Evolutionary conservation across 2,329 filamentous ascomycete species (phyloP), one percentile per base, ranked within the genome.

Genomic region (Raffaelea albimanens): DNA sequence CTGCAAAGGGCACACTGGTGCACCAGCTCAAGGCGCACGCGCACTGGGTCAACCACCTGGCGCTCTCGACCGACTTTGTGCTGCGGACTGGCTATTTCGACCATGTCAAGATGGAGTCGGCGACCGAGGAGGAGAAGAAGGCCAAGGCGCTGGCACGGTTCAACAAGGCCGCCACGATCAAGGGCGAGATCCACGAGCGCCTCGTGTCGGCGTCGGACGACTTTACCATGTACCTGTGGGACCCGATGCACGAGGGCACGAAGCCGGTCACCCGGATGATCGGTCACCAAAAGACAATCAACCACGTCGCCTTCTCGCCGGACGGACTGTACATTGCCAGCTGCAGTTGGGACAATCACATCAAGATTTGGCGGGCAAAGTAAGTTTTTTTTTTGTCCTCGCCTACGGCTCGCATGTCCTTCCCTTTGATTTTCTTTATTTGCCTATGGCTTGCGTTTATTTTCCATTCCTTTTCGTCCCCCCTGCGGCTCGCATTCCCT

Each of bases 221-320:
- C 64, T 95, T 90, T 63, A 95, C 90, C 5, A 91, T 98, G 77
- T 95, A 89, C 62, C 75, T 98, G 8, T 98, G 91, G 91, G 87
- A 94, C 51, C 90, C 90, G 0, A 73, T 82, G 10, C 74, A 72
- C 40, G 66, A 75, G 50, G 82, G 83, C 4, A 86, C 74, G 8
- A 96, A 97, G 63, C 90, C 91, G 1, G 71, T 97, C 3, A 85
- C 87, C n/a, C 76, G 89, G 31, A 77, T 97, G 67, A 67, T 88
- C n/a, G 93, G 93, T 2, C 93, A 98, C 60, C 88, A 96, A 63
- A 97, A 97, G 67, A 87, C 91, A 61, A 90, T 97, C 56, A 96
- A 97, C 63, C 87, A 96, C 61, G 90, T 97, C 43, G 85, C 83
- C 0, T 97, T 97, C 66, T 95, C 88, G 1, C 89, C 91, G 0